A percentile compares a stretch with the other conserved stretches of the same genome.
Evolutionary conservation across 1,284 basidiomycete genomes (phyloP).

Genomic region (Ustilago vetiveriae): DNA sequence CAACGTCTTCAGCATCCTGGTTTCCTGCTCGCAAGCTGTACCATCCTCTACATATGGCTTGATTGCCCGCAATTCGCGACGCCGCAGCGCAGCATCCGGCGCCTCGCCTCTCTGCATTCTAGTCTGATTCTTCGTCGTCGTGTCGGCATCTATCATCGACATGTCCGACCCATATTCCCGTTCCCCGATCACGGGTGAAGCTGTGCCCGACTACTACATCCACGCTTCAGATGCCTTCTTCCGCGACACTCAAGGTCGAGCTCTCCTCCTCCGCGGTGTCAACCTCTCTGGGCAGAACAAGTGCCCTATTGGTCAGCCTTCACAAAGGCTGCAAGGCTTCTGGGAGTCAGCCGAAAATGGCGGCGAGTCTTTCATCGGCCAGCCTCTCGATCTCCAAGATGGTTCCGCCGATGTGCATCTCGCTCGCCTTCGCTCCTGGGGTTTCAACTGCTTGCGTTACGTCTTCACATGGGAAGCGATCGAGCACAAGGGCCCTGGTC

Average conservation of each 20-base stretch:
- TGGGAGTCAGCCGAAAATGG: slow-evolving; percentile 86
- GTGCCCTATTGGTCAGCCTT: slow-evolving; percentile 78
- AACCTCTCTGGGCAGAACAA: slow-evolving; percentile 91
- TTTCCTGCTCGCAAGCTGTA: not conserved
- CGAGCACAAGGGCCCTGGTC: slow-evolving; percentile 91
- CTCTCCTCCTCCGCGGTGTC: slow-evolving; percentile 86
- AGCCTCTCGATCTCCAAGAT: slow-evolving; percentile 80
- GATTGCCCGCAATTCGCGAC: not conserved
- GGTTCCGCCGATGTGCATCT: slow-evolving; percentile 89
- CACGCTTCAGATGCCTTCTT: slow-evolving; percentile 72
- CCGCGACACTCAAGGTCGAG: slow-evolving; percentile 83
- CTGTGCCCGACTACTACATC: slow-evolving; percentile 47
- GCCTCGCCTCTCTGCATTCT: not conserved
- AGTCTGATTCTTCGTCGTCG: not conserved
- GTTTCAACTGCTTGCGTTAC: slow-evolving; percentile 91
- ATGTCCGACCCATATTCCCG: slow-evolving; percentile 10
- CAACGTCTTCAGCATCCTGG: not conserved
- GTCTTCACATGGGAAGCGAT: slow-evolving; percentile 93
- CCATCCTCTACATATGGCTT: not conserved
- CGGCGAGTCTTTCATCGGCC: slow-evolving; percentile 77
- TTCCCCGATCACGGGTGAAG: slow-evolving; percentile 42
- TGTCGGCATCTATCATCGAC: not conserved
- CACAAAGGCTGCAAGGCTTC: slow-evolving; percentile 76
- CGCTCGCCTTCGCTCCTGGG: slow-evolving; percentile 85
- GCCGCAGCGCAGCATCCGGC: slow-evolving; percentile 2